Evolutionary conservation across 306 rosid genomes (phyloP), one percentile per base, ranked within the genome.

Genomic region (Psophocarpus tetragonolobus): DNA sequence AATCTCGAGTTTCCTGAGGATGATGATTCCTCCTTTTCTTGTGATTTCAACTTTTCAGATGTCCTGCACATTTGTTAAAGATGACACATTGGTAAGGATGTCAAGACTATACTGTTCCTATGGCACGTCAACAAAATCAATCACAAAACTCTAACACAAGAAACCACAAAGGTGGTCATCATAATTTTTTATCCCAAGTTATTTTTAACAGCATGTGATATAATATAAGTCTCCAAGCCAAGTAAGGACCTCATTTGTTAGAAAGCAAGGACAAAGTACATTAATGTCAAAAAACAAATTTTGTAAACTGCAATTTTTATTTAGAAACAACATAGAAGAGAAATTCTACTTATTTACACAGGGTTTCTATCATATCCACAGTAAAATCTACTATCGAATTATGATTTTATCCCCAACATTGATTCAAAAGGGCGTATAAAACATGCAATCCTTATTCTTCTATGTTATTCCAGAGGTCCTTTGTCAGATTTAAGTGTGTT

Each of bases 1-100:
- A 93, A 86, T 75, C 88, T 93, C 65, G 91, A 85, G 26, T 81
- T 86, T 77, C 90, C 88, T 1, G 87, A 85, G 39, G 88, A 83
- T 2, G 92, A 68, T 78, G 91, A 47, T 70, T 87, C 90, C 81
- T 77, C 86, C 57, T 36, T 85, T 70, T 82, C 90, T 27, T 50
- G 73, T 53, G 93, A 73, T 79, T 85, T 89, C 75, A 74, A 62
- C 71, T 91, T 90, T 80, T 81, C 80, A 32, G 69, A 53, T 45
- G 88, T 73, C 93, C 97, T 94, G 90, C 82, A 85, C 38, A 79
- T 15, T 74, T 21, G 65, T 74, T 56, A 53, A 11, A 39, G 42
- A 79, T 57, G 50, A 80, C 75, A 75, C 63, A 58, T 70, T 44
- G 77, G 73, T 39, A 21, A 70, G 5, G 54, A 71, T 75, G 70